A percentile compares a stretch with the other conserved stretches of the same genome.
Conservation (phyloP, 306 rosid genomes). For the Prunus padus region DNA sequence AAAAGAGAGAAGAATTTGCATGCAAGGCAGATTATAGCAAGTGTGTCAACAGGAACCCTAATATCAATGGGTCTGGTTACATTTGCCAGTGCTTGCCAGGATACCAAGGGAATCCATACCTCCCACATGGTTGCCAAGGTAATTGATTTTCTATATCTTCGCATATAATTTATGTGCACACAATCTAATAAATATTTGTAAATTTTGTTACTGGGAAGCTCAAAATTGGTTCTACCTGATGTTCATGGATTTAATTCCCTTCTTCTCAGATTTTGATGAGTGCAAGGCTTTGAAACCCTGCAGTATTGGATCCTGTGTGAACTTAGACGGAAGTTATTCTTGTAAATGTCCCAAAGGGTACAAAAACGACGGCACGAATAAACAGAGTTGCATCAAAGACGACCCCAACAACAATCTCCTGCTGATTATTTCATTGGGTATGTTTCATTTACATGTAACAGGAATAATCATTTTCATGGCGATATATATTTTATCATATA, state of each 20-base stretch:
- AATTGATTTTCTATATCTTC: too few relatives aligned
- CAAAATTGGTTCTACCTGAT: not conserved
- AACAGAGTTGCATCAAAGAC: not conserved
- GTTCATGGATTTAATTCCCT: not conserved
- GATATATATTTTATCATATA: not conserved
- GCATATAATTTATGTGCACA: too few relatives aligned
- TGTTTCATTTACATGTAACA: not conserved
- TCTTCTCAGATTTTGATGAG: not conserved
- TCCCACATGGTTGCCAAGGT: constrained; percentile 3
- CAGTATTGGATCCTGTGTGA: not conserved
- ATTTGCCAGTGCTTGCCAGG: constrained; percentile 4
- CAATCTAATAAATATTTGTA: too few relatives aligned
- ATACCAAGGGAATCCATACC: constrained; percentile 15
- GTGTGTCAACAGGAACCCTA: not conserved
- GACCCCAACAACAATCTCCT: not conserved
- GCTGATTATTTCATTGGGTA: constrained; percentile 7
- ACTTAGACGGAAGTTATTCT: not conserved
- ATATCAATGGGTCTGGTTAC: not conserved
- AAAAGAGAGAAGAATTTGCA: not conserved
- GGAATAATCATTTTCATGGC: not conserved
- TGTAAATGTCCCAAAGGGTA: not conserved
- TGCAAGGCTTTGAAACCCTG: not conserved
- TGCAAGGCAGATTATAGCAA: not conserved
- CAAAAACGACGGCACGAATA: not conserved
- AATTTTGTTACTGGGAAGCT: not conserved